Conservation (phyloP, 106 monocot species). For the Amphibolis antarctica region DNA sequence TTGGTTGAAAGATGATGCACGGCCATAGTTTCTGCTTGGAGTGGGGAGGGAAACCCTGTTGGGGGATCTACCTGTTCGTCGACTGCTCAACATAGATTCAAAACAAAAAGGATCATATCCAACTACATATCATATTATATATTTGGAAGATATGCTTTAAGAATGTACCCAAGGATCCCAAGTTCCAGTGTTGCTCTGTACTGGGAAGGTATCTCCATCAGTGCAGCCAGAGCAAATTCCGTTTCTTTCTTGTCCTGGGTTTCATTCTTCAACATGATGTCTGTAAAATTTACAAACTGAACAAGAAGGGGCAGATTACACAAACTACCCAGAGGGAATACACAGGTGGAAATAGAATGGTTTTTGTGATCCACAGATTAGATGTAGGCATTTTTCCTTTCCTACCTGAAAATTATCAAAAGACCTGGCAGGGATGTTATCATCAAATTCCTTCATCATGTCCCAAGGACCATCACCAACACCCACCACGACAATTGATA, state of each 20-base stretch:
- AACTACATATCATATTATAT: too few relatives aligned
- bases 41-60: conserved; percentile 58
- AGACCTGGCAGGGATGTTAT: conserved; percentile 47
- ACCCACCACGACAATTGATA: conserved; percentile 80
- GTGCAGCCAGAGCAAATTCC: conserved; percentile 63
- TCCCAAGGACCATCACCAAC: conserved; percentile 95
- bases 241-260: conserved; percentile 38
- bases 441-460: conserved; percentile 68
- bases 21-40: conserved; percentile 26
- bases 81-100: conserved; percentile 14
- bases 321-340: conserved; percentile 25
- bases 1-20: conserved; percentile 14
- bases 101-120: too few relatives aligned
- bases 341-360: background rate
- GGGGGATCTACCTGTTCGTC: conserved; percentile 30
- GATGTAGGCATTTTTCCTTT: too few relatives aligned
- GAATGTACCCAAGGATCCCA: conserved; percentile 60
- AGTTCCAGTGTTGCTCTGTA: conserved; percentile 71
- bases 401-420: conserved; percentile 81
- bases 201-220: conserved; percentile 82
- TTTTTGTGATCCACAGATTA: too few relatives aligned
- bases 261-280: conserved; percentile 42
- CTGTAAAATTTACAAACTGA: conserved; percentile 76
- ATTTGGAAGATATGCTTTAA: background rate
- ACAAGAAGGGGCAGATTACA: background rate